Base-by-base conservation (phyloP, 257 asterid genomes). In the Scutellaria barbata region DNA sequence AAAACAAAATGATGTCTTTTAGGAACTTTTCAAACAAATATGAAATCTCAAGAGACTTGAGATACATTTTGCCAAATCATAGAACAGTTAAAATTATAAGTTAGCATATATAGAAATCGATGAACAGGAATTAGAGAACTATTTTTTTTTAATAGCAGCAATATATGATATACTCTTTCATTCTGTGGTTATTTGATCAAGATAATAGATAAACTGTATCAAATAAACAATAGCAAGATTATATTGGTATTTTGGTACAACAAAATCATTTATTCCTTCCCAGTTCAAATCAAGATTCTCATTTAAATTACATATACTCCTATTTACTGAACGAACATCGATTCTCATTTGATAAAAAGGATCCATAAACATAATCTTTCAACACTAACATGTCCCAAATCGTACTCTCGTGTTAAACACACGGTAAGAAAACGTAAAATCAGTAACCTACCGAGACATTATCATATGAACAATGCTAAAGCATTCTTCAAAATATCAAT, bases 401-500 rank as follows among this genome's bases (percentile, higher is more conserved):
- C 66, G 37, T 66, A 67, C 79, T 63, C 69, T 66, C 67, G 39
- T 51, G 18, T 35, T 30, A 30, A 30, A 30, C 63, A 65, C 54
- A 63, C 37, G 9, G 53, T 47, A 54, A 62, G 69, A 9, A 68
- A 68, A 64, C 14, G 56, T 17, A 35, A 22, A 66, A 69, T 45
- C 51, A 43, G 62, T 76, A 55, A 74, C 63, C 71, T 67, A 57
- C 13, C 16, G 25, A 68, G 69, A 57, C 50, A 7, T 58, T 30
- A 30, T 43, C 62, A 58, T 60, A 68, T 50, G 78, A 43, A 52
- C 67, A 58, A 55, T 17, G 50, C 50, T 8, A 5, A 40, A 5
- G 45, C 68, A 72, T 69, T 35, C 76, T 46, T 66, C 75, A 45
- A 25, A 48, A 60, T 8, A 76, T 56, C 72, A 88, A 78, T 82